phyloP scores from a whole-genome alignment of 2,329 filamentous ascomycete species.

The Colletotrichum cereale region DNA sequence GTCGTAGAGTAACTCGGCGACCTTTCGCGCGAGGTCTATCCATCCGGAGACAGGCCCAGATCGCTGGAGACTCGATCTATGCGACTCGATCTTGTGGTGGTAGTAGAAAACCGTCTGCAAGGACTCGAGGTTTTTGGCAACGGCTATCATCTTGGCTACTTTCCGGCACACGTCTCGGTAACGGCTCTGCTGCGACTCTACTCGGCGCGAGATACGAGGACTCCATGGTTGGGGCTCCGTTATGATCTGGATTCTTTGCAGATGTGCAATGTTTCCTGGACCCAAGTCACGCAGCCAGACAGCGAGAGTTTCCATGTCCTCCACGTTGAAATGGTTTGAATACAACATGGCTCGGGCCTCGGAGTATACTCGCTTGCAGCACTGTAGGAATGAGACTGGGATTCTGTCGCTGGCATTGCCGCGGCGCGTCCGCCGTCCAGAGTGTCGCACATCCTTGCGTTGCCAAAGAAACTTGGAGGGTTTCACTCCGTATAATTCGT shows the following conservation, averaged over 20 bases:
- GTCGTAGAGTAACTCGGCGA: constrained; percentile 1
- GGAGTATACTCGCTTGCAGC: constrained; percentile 7
- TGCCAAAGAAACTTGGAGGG: neutral
- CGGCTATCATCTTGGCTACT: neutral
- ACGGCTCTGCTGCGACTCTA: neutral
- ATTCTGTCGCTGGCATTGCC: neutral
- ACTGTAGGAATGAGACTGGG: neutral
- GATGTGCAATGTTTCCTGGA: neutral
- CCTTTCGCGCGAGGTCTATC: neutral
- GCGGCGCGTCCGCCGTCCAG: neutral
- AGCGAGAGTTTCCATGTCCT: constrained; percentile 17
- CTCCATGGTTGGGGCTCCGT: neutral
- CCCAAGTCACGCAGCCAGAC: constrained; percentile 5
- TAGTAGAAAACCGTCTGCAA: neutral
- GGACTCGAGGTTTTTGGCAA: neutral
- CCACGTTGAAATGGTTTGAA: neutral
- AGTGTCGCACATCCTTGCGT: neutral
- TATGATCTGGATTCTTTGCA: neutral
- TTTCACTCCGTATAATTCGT: neutral
- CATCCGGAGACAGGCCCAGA: neutral
- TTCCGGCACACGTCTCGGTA: neutral
- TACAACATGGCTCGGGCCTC: constrained; percentile 17
- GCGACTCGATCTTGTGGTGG: neutral
- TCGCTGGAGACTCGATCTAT: neutral
- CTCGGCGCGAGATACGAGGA: neutral